Base-by-base conservation (phyloP, 768 basidiomycete species). In the Lactarius hengduanensis region DNA sequence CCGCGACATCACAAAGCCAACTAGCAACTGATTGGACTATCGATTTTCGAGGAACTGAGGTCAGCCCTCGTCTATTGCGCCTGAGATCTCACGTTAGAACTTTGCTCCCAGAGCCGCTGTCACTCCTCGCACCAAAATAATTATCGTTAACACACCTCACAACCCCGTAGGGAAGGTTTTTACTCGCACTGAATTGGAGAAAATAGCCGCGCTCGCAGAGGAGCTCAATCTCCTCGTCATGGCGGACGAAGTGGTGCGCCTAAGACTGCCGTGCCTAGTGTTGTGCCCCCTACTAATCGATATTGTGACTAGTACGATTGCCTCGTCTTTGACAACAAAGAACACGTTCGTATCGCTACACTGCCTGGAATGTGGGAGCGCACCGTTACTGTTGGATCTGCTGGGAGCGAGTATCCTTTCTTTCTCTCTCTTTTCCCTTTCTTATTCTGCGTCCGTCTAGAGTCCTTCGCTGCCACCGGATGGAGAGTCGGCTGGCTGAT, bases 81-180 rank as follows among this genome's bases (percentile, higher is more conserved):
- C 26, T 40, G 30, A 54, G 40, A 15, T 30, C 20, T 40, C 15
- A 59, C 54, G 16, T 68, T 69, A 65, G 68, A 57, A 18, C 50
- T n/a, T 13, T 53, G 40, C 34, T 26, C 50, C 3, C 65, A 91
- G 93, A 63, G 84, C 83, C 28, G 88, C 97, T 13, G 83, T 98
- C 74, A 94, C 94, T 5, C 84, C 92, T 13, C 88, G 89, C 59
- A 90, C 95, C 8, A 99, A 98, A 77, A 92, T 95, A 77, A 93
- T 98, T 69, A 91, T 97, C 70, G 81, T 97, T 71, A 98, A 97
- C 77, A 98, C 96, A 2, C 94, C 96, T 7, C 96, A 98, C 77
- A 98, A 98, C 76, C 97, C 97, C 28, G 85, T 98, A n/a, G 97
- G 97, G 57, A 99, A 99, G 77, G 94, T 98, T 41, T 98, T 97